Base-by-base conservation (phyloP, 2,329 filamentous ascomycete species). In the Fusarium nygamai region DNA sequence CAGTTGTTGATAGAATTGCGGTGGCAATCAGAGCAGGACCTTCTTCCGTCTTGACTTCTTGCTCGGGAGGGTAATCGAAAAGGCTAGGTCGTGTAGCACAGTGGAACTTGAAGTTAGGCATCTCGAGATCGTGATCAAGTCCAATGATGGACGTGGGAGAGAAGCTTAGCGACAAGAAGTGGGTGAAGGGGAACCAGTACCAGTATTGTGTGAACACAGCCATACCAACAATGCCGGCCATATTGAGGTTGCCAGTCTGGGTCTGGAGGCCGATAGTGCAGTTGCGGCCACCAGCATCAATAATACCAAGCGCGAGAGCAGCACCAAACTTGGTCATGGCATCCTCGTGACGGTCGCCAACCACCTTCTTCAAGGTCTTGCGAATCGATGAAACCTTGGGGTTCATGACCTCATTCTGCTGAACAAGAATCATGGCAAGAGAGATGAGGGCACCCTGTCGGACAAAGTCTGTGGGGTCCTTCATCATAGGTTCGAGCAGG, bases 101-200 rank as follows among this genome's bases (percentile, higher is more conserved):
- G 88, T 98, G 92, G 86, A 98, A 97, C 83, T 97, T 97, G 90
- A 98, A 95, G 81, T 92, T 92, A 27, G 97, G 95, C 62, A 98
- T 94, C 79, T 98, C 94, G 20, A 99, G 89, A 80, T 98, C 94
- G 80, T 97, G 93, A 81, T 99, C 95, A 33, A 99, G 91, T 69
- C 94, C 96, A 78, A 98, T 98, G 80, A 99, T 93, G 3, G 96
- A 93, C 4, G 97, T 99, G 3, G 96, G 96, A n/a, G 94, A 95
- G 85, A 99, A 98, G 79, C 94, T 95, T 71, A 99, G 88, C 2
- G 96, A 97, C 66, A 99, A 84, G 90, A 99, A 99, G 84, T 99
- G 96, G 36, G 96, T 97, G 79, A 98, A 93, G 69, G 96, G 96
- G 90, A 99, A 99, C 96, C 96, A 99, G 87, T 99, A 99, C 96